These are phyloP conservation scores for Margaritispora aquatica DNA, from an alignment of 495 filamentous ascomycete species.

Conservation along the genomic window DNA sequence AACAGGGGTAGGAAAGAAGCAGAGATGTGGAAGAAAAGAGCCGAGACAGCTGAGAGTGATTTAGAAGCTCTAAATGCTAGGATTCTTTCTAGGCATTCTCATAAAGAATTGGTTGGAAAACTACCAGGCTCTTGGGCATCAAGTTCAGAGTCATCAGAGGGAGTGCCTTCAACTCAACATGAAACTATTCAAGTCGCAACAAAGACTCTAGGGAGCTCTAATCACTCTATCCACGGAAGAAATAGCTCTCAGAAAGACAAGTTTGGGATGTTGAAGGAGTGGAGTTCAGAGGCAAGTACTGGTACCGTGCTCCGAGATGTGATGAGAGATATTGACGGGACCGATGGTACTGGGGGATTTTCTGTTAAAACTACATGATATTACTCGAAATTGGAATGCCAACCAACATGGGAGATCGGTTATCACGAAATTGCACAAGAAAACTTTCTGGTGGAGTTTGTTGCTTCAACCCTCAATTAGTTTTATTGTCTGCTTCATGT, in stretches of 20 bases:
- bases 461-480: no score
- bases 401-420: no score
- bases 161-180: no score
- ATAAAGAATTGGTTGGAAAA: background rate
- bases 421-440: no score
- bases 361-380: background rate
- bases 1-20: slow-evolving; percentile 36
- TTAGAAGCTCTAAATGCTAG: slow-evolving; percentile 17
- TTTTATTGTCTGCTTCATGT: no score
- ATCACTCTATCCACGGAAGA: slow-evolving; percentile 16
- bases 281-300: slow-evolving; percentile 14
- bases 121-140: background rate
- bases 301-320: slow-evolving; percentile 14
- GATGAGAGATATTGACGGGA: background rate
- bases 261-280: background rate
- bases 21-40: slow-evolving; percentile 41
- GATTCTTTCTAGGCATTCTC: background rate
- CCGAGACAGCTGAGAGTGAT: slow-evolving; percentile 43
- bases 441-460: no score
- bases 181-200: no score
- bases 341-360: background rate
- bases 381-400: no score
- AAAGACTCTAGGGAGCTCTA: background rate
- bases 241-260: background rate
- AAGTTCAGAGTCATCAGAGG: background rate